phyloP scores from a whole-genome alignment of 1,284 basidiomycete species.

The Singerocomus inundabilis region DNA sequence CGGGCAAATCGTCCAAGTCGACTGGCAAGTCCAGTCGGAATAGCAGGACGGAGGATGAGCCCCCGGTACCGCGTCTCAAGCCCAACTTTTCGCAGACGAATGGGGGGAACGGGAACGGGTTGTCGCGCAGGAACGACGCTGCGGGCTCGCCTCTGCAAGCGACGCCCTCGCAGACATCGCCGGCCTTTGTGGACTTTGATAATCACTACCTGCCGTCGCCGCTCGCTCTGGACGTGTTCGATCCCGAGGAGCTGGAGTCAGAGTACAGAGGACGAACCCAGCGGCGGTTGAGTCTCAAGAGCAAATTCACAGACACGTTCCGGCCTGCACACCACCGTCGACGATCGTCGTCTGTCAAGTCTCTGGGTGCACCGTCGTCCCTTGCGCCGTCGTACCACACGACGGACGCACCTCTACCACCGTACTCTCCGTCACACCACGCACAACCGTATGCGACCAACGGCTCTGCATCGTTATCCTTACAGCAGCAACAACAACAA shows the following conservation, averaged over 20 bases:
- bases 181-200: conserved; percentile 34
- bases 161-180: conserved; percentile 35
- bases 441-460: conserved; percentile 13
- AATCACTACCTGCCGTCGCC: conserved; percentile 23
- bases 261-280: conserved; percentile 41
- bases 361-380: conserved; percentile 34
- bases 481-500: conserved; percentile 5
- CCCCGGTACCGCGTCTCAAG: conserved; percentile 32
- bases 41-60: conserved; percentile 31
- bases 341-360: conserved; percentile 38
- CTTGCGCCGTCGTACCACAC: conserved; percentile 28
- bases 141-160: conserved; percentile 32
- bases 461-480: conserved; percentile 11
- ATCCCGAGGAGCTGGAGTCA: conserved; percentile 32
- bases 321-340: conserved; percentile 33
- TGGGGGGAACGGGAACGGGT: conserved; percentile 4
- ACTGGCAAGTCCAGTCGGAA: conserved; percentile 30
- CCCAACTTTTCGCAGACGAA: conserved; percentile 26
- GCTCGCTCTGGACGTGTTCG: conserved; percentile 25
- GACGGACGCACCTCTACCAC: conserved; percentile 29
- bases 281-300: conserved; percentile 47
- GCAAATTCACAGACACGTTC: conserved; percentile 47
- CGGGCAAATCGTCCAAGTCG: conserved; percentile 39
- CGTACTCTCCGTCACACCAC: conserved; percentile 25
- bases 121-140: conserved; percentile 46